These are phyloP conservation scores for Neopestalotiopsis clavispora DNA, from an alignment of 2,329 filamentous ascomycete species.

Conservation along the genomic window DNA sequence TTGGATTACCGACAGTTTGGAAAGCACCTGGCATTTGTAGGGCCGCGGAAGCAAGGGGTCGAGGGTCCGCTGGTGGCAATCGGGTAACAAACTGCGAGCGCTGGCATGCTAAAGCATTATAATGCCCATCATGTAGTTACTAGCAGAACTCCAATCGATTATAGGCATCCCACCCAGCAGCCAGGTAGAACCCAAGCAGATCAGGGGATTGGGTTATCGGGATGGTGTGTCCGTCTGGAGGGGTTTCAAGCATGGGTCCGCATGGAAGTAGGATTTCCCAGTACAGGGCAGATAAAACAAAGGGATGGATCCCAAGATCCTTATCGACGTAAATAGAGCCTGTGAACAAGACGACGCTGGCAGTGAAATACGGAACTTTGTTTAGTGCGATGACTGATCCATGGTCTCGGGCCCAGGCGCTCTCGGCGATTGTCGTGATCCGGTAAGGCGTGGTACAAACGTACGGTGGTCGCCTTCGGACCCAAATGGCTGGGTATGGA, in stretches of 20 bases:
- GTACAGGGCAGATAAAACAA: not conserved
- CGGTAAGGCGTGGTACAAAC: not conserved
- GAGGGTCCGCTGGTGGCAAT: not conserved
- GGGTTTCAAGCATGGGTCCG: not conserved
- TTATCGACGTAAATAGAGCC: not conserved
- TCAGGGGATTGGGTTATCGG: not conserved
- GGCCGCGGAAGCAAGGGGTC: not conserved
- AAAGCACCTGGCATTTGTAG: not conserved
- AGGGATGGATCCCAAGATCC: not conserved
- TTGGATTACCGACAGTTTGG: constrained; percentile 12
- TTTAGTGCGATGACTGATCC: not conserved
- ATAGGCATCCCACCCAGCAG: not conserved
- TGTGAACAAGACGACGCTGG: not conserved
- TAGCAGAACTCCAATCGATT: not conserved
- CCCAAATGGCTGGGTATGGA: not conserved
- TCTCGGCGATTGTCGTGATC: not conserved
- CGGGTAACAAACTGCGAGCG: not conserved
- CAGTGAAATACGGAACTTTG: not conserved
- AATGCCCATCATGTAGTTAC: not conserved
- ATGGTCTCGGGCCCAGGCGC: not conserved
- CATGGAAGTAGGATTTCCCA: not conserved
- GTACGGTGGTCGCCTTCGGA: not conserved
- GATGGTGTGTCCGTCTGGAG: not conserved
- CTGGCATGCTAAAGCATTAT: not conserved
- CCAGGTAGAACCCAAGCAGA: not conserved